phyloP scores from a whole-genome alignment of 371 early-diverging fungal genomes.

The Capillidium heterosporum region DNA sequence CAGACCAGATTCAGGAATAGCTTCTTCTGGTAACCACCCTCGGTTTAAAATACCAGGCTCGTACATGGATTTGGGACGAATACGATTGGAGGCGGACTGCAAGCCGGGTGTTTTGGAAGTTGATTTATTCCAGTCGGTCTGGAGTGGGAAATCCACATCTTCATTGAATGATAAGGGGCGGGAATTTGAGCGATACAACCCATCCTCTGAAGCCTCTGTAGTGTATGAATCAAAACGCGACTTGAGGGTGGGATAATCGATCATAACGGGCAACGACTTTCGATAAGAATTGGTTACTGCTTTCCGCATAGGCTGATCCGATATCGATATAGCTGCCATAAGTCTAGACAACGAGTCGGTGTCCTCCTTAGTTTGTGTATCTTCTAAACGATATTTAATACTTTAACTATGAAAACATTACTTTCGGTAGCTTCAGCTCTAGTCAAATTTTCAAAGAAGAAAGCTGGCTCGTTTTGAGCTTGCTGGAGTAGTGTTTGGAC shows the following conservation, averaged over 20 bases:
- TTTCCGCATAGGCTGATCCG: background rate
- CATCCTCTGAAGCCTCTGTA: background rate
- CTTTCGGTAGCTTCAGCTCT: background rate
- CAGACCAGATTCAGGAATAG: background rate
- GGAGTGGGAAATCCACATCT: background rate
- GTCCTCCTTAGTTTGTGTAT: background rate
- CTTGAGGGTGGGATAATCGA: background rate
- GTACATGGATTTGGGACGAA: constrained; percentile 3
- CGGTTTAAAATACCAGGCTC: background rate
- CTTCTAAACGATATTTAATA: too few relatives aligned
- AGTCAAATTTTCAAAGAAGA: constrained; percentile 1
- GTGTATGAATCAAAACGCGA: background rate
- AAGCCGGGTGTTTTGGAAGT: too few relatives aligned
- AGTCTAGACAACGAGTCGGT: background rate
- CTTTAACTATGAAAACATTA: background rate
- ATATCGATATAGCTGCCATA: background rate
- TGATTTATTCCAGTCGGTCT: background rate
- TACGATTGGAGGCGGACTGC: background rate
- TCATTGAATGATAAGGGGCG: background rate
- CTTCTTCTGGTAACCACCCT: background rate
- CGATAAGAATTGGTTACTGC: background rate
- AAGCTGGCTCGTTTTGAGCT: constrained; percentile 1
- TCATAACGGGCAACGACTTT: background rate
- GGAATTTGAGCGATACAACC: background rate
- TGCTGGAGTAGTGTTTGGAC: background rate